A percentile compares a stretch with the other conserved stretches of the same genome.
phyloP scores from a whole-genome alignment of 2,329 filamentous ascomycete species.

The Claviceps pazoutovae region DNA sequence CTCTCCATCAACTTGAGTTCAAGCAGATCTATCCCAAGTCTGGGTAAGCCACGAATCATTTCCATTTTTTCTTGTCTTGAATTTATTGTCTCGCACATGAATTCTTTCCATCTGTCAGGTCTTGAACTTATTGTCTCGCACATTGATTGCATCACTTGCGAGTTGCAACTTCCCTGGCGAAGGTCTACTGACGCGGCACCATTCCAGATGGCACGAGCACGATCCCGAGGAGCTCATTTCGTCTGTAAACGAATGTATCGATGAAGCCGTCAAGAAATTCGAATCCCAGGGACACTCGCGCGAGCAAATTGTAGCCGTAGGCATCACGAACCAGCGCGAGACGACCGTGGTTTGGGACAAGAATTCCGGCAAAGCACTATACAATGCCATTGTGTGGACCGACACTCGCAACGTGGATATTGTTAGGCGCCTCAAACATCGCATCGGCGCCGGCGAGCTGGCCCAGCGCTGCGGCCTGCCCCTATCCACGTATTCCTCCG shows the following conservation, averaged over 20 bases:
- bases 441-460: constrained; percentile 52
- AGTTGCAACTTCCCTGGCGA: neutral
- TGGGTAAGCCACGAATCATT: constrained; percentile 35
- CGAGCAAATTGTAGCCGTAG: constrained; percentile 58
- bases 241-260: constrained; percentile 63
- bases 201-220: constrained; percentile 66
- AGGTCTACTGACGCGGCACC: constrained; percentile 5
- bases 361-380: constrained; percentile 59
- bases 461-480: constrained; percentile 59
- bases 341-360: constrained; percentile 71
- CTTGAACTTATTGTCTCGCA: neutral
- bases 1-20: constrained; percentile 64
- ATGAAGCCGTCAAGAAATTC: constrained; percentile 57
- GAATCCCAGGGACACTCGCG: constrained; percentile 51
- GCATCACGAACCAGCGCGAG: constrained; percentile 75
- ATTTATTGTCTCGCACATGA: neutral
- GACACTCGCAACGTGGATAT: constrained; percentile 63
- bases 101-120: neutral
- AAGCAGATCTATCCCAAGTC: constrained; percentile 60
- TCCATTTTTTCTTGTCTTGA: neutral
- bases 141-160: neutral
- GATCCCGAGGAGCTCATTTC: constrained; percentile 61
- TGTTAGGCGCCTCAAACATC: constrained; percentile 57
- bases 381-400: constrained; percentile 77
- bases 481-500: constrained; percentile 70